Evolutionary conservation across 2,329 filamentous ascomycete species (phyloP).

Genomic region (Rhynchosporium agropyri): DNA sequence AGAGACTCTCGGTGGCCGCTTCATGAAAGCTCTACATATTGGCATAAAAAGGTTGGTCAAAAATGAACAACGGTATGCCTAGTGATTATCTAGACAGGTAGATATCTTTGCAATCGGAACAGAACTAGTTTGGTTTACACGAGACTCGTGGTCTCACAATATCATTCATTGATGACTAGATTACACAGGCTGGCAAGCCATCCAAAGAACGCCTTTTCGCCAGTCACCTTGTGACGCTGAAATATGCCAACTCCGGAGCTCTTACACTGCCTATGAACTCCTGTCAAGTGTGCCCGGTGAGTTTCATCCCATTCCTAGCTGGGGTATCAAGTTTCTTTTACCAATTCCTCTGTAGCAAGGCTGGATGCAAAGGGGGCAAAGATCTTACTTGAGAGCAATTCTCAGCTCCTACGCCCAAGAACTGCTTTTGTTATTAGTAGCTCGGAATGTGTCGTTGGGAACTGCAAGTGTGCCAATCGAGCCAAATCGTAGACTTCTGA

Average conservation of each 20-base stretch:
- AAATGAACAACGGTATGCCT: no score
- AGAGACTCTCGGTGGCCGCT: neutral
- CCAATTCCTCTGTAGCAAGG: constrained; percentile 4
- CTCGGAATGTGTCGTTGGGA: neutral
- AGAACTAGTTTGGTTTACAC: neutral
- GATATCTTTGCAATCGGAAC: neutral
- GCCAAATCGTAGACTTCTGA: neutral
- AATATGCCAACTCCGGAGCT: constrained; percentile 6
- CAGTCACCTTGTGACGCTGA: constrained; percentile 21
- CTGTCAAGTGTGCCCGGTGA: constrained; percentile 27
- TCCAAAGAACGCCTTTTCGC: constrained; percentile 29
- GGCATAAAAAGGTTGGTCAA: no score
- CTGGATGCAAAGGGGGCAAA: neutral
- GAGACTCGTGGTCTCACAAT: constrained; percentile 39
- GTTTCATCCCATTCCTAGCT: constrained; percentile 2
- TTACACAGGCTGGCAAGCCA: constrained; percentile 36
- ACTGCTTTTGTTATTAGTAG: constrained; percentile 17
- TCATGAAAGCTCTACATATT: neutral
- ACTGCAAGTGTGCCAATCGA: neutral
- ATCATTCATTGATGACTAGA: constrained; percentile 35
- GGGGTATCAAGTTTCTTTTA: constrained; percentile 23
- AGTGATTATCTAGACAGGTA: no score
- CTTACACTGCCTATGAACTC: constrained; percentile 23
- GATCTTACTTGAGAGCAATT: constrained; percentile 20
- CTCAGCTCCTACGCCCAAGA: constrained; percentile 8